Base-by-base conservation (phyloP, 2,329 filamentous ascomycete genomes). In the Diaporthe sp. region DNA sequence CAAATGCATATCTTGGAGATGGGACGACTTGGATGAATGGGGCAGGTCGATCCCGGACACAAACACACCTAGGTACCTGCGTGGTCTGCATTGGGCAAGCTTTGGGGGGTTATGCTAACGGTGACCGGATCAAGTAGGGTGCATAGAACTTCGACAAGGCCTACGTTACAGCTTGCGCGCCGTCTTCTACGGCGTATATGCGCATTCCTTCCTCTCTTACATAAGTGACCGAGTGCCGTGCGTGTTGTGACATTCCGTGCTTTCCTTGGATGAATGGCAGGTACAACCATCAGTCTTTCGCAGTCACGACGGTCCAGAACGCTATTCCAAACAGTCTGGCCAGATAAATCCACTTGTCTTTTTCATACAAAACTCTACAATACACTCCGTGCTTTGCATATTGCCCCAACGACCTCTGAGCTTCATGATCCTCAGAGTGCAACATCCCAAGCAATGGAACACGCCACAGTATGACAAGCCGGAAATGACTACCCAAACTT, bases 1-100 rank as follows among this genome's bases (percentile, higher is more conserved):
- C 70, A 42, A 74, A 49, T 39, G 42, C 19, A 57, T 73, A 15
- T 37, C 31, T 46, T 31, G 28, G 7, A 74, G 70, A 70, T 69
- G 71, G 71, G 61, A 70, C 5, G 53, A 37, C 44, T 53, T 39
- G 22, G 22, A 74, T 65, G 19, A 58, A 59, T 67, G 31, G 22
- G 71, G 74, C 61, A 75, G 71, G 55, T 74, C 37, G 17, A 51
- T 19, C 55, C 12, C 10, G 22, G 34, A 39, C 31, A 39, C 25
- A 53, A 1, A 42, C 39, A 28, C n/a, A 61, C 46, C 31, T 28
- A 0, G 2, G 37, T 39, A 39, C 28, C 42, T 6, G 9, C 7
- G 12, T 25, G 12, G 15, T 19, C 13, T 31, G 13, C 34, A 58
- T n/a, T 31, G 5, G 31, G 31, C 55, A 58, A 22, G 19, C 55